Evolutionary conservation across 2,329 filamentous ascomycete species (phyloP).

Genomic region (Aspergillus puulaauensis): DNA sequence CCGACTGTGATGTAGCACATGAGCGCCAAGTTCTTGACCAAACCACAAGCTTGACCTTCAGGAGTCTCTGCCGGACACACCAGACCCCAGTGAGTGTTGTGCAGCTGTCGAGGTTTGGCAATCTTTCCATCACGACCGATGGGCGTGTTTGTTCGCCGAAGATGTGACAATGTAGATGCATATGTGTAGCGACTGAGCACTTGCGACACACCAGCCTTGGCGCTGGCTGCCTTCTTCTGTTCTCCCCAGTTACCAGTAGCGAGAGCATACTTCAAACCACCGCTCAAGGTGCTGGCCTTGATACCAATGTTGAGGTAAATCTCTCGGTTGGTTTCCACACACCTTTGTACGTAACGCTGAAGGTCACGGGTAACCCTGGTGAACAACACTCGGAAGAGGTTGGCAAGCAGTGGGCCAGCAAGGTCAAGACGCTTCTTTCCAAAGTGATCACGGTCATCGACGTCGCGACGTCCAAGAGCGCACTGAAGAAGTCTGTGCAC

Average conservation of each 20-base stretch:
- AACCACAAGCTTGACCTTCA: conserved; percentile 95
- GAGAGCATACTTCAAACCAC: conserved; percentile 92
- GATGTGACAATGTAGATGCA: conserved; percentile 91
- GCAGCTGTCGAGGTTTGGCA: conserved; percentile 93
- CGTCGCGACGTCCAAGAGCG: conserved; percentile 86
- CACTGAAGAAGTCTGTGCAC: conserved; percentile 93
- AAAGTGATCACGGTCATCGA: conserved; percentile 97
- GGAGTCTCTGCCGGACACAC: conserved; percentile 97
- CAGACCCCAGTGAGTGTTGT: conserved; percentile 98
- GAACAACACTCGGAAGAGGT: conserved; percentile 90
- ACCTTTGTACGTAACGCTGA: conserved; percentile 85
- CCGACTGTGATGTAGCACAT: conserved; percentile 99
- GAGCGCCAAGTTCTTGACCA: conserved; percentile 95
- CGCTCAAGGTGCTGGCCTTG: conserved; percentile 86
- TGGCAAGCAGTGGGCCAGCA: conserved; percentile 90
- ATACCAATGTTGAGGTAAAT: conserved; percentile 91
- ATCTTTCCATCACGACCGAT: conserved; percentile 98
- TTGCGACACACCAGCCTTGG: conserved; percentile 95
- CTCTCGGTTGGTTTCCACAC: conserved; percentile 82
- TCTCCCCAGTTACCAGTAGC: conserved; percentile 99
- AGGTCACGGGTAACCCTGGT: conserved; percentile 89
- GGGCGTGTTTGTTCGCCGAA: conserved; percentile 94
- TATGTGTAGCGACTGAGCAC: conserved; percentile 98
- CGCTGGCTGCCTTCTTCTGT: conserved; percentile 94
- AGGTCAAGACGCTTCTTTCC: conserved; percentile 98